Base-by-base conservation (phyloP, 352 stramenopile species). In the Thalassiosira livingstoniorum region DNA sequence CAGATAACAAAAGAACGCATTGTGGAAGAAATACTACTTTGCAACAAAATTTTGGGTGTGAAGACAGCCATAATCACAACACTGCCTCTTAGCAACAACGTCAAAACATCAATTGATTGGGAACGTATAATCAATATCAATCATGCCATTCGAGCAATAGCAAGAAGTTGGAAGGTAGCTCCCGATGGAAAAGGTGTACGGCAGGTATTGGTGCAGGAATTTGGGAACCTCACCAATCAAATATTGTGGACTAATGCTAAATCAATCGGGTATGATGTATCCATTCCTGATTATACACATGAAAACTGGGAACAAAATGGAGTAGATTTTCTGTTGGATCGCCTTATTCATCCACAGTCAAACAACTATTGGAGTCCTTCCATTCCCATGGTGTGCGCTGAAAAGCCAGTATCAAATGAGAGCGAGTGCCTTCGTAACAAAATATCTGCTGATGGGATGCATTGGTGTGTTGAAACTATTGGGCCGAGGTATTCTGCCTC, bases 381-480 rank as follows among this genome's bases (percentile, higher is more conserved):
- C 21, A 80, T 82, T 32, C 42, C 78, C 4, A 77, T 81, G 72
- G 45, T 85, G 21, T 81, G 78, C n/a, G 70, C 53, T 39, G 60
- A 66, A 27, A 13, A 18, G 4, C 32, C 21, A 53, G n/a, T 51
- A 18, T 21, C 25, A 45, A 27, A 34, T 61, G 18, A 37, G 31
- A 47, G 55, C 45, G n/a, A 21, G 31, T 39, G 51, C 25, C 31
- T 25, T n/a, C 31, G 37, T 32, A 89, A 89, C 53, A 58, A 47
- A 69, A 61, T 89, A 54, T 79, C 42, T 25, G 3, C 23, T 0
- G 84, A 90, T 75, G 84, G 84, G 11, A 83, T 88, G 77, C 84
- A 90, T 63, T 82, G 62, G 65, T 90, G 84, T 66, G 45, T 85
- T 5, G 73, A 83, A 57, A 86, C 80, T 25, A 60, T 90, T 5